Evolutionary conservation across 352 stramenopile species (phyloP), one percentile per base, ranked within the genome.

Genomic region (Globisporangium canariense): DNA sequence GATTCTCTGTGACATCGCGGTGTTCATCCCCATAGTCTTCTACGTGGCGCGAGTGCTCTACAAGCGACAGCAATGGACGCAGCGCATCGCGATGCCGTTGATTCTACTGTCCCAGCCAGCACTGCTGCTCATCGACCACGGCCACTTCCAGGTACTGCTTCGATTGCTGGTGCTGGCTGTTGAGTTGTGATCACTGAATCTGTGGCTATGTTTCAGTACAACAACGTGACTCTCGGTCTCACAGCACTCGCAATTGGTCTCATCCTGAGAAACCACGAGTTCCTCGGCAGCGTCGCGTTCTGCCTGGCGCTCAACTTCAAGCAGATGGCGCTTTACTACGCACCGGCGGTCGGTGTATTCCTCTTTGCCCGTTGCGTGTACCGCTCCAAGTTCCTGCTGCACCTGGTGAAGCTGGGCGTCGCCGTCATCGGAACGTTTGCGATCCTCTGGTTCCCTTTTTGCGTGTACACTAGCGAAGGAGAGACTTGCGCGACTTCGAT

Each of bases 321-420:
- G 85, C 97, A 99, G 89, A 99, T 99, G 93, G 88, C 95, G n/a
- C 83, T 99, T 5, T 99, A 99, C 77, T 99, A 98, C 73, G 91
- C 96, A 0, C 96, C 96, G 5, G 91, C 88, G 40, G 83, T 99
- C 40, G 97, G 97, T 60, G 78, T 94, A 7, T 98, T 92, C 67
- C 77, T 98, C n/a, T 69, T 99, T 30, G 84, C 86, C 22, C 91
- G 91, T 58, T 98, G 92, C 57, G 54, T 89, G 2, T 86, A 96
- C 52, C 76, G 79, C 4, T 60, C 68, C 7, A 64, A 72, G 46
- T 73, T 69, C 34, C 43, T 91, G 47, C 32, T 88, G 14, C 87
- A 91, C 66, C 32, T 94, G 14, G 7, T 73, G 9, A 91, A 89
- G 60, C 79, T 98, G 10, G 86, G 75, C 4, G 36, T 90, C n/a